Percentiles rank a stretch among this genome's conserved stretches.
phyloP scores from a whole-genome alignment of 805 yeast genomes.

The Lipomyces japonicus region DNA sequence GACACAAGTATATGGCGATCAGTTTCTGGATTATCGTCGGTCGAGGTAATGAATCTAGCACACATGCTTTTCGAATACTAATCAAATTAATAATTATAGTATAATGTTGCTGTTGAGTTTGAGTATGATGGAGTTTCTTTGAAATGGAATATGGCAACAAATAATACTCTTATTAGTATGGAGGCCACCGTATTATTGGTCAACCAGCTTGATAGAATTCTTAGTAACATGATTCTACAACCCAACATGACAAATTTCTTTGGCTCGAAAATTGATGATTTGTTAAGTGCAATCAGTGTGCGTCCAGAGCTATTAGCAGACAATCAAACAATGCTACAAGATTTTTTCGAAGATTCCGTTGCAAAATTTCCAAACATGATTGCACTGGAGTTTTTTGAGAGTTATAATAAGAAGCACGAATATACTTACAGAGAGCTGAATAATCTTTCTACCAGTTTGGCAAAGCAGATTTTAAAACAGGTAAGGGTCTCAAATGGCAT shows the following conservation, averaged over 20 bases:
- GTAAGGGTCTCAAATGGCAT: not conserved
- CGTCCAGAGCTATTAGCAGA: not conserved
- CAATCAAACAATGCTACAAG: not conserved
- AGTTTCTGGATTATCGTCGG: conserved; percentile 9
- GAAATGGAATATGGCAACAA: conserved; percentile 20
- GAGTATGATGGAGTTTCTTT: conserved; percentile 5
- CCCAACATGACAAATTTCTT: not conserved
- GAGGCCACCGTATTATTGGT: not conserved
- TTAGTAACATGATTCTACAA: conserved; percentile 4
- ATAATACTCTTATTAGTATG: not conserved
- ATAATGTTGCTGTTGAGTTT: conserved; percentile 24
- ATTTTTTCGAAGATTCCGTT: not conserved
- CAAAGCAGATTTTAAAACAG: not conserved
- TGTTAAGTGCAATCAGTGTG: not conserved
- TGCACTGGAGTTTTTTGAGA: not conserved
- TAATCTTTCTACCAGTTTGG: not conserved
- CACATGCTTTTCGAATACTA: not conserved
- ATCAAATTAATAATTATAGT: conserved; percentile 1
- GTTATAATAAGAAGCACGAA: not conserved
- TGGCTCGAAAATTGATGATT: not conserved
- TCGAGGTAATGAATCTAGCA: conserved; percentile 14
- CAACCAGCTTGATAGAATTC: conserved; percentile 11
- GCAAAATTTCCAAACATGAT: not conserved
- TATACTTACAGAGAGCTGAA: not conserved
- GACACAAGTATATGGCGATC: conserved; percentile 15